Conservation (phyloP, 2,329 filamentous ascomycete species). For the Cercospora berteroae region DNA sequence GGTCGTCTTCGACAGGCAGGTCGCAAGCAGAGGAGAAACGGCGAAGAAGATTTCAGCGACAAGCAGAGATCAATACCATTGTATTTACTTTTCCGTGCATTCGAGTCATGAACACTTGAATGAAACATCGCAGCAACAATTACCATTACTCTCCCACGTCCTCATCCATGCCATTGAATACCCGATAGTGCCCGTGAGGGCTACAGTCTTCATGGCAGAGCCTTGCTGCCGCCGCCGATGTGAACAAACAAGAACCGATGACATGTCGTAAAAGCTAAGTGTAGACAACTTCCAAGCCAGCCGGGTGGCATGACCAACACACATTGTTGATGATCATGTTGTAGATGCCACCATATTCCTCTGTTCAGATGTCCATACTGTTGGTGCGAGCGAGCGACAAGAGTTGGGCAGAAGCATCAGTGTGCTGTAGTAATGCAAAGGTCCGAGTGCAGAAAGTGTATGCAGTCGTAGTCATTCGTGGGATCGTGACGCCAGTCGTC, state of each 20-base stretch:
- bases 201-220: slow-evolving; percentile 26
- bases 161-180: slow-evolving; percentile 15
- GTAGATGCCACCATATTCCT: slow-evolving; percentile 29
- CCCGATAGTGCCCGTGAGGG: slow-evolving; percentile 30
- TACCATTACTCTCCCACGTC: slow-evolving; percentile 28
- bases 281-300: slow-evolving; percentile 27
- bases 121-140: slow-evolving; percentile 27
- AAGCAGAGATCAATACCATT: slow-evolving; percentile 21
- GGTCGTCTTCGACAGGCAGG: neutral
- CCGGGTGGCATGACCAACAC: slow-evolving; percentile 31
- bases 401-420: slow-evolving; percentile 15
- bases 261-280: slow-evolving; percentile 24
- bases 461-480: slow-evolving; percentile 28
- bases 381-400: slow-evolving; percentile 27
- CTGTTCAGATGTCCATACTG: slow-evolving; percentile 21
- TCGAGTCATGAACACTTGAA: slow-evolving; percentile 22
- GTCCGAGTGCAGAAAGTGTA: slow-evolving; percentile 20
- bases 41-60: slow-evolving; percentile 9
- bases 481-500: slow-evolving; percentile 29
- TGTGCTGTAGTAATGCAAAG: slow-evolving; percentile 24
- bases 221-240: slow-evolving; percentile 17
- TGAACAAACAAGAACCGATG: slow-evolving; percentile 11
- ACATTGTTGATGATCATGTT: slow-evolving; percentile 32
- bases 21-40: neutral
- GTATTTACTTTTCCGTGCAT: slow-evolving; percentile 27